Evolutionary conservation across 1,139 yeast genomes (phyloP).

Genomic region (Yamadazyma membranifaciens): DNA sequence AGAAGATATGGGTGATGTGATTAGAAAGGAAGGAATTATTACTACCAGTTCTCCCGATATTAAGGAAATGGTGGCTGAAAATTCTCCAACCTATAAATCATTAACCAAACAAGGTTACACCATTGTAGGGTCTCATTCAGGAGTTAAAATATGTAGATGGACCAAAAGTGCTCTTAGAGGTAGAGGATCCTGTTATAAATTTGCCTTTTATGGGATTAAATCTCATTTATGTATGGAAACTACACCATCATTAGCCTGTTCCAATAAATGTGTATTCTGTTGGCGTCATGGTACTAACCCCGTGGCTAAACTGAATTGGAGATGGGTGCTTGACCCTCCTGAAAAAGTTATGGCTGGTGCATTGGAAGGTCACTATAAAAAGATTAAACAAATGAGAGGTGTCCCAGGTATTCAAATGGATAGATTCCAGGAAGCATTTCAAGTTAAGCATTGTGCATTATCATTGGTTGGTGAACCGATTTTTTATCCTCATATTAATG

Average conservation of each 20-base stretch:
- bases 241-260: conserved; percentile 90
- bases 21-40: conserved; percentile 32
- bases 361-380: conserved; percentile 81
- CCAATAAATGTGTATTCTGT: conserved; percentile 93
- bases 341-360: conserved; percentile 84
- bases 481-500: conserved; percentile 87
- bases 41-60: conserved; percentile 26
- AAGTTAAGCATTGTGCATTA: conserved; percentile 86
- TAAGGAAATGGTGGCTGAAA: conserved; percentile 87
- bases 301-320: conserved; percentile 87
- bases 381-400: conserved; percentile 92
- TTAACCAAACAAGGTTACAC: conserved; percentile 92
- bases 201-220: conserved; percentile 85
- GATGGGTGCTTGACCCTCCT: conserved; percentile 94
- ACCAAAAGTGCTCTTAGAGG: conserved; percentile 93
- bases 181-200: conserved; percentile 91
- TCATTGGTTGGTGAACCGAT: conserved; percentile 95
- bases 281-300: conserved; percentile 99
- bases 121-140: conserved; percentile 91
- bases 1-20: conserved; percentile 77
- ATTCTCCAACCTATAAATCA: conserved; percentile 86
- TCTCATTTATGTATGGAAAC: conserved; percentile 96
- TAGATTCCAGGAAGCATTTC: conserved; percentile 86
- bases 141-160: conserved; percentile 96
- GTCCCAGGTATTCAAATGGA: conserved; percentile 93